Evolutionary conservation across 371 early-diverging fungal species (phyloP).

Genomic region (Mortierella sp.): DNA sequence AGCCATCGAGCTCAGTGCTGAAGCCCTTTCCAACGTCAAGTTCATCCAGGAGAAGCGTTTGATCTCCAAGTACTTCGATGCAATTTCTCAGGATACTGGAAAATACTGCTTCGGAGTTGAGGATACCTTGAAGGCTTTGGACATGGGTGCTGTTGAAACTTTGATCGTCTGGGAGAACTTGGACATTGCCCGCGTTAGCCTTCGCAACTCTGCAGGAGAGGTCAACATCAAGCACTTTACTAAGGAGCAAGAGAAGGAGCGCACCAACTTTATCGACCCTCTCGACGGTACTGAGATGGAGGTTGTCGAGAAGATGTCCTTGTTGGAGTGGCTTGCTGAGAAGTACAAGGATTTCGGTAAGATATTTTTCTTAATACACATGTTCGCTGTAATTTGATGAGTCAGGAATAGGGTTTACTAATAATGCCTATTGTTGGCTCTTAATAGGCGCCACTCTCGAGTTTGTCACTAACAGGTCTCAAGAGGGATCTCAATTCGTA

Average conservation of each 20-base stretch:
- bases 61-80: conserved; percentile 97
- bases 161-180: conserved; percentile 98
- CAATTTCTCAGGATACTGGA: conserved; percentile 97
- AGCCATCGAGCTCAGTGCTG: conserved; percentile 97
- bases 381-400: not conserved
- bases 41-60: conserved; percentile 99
- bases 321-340: conserved; percentile 99
- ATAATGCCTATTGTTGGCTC: not conserved
- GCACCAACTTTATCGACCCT: conserved; percentile 73
- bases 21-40: conserved; percentile 96
- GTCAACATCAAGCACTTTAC: conserved; percentile 80
- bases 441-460: conserved; percentile 83
- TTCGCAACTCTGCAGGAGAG: conserved; percentile 81
- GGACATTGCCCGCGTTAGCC: conserved; percentile 78
- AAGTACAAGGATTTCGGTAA: conserved; percentile 96
- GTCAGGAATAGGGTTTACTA: not conserved
- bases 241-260: conserved; percentile 88
- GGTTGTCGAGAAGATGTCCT: conserved; percentile 79
- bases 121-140: conserved; percentile 98
- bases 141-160: conserved; percentile 97
- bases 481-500: conserved; percentile 99
- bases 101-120: conserved; percentile 98
- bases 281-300: conserved; percentile 81
- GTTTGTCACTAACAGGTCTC: conserved; percentile 97
- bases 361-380: not conserved